A percentile compares a stretch with the other conserved stretches of the same genome.
phyloP scores from a whole-genome alignment of 176 grass and related monocot species.

The Avena sativa region DNA sequence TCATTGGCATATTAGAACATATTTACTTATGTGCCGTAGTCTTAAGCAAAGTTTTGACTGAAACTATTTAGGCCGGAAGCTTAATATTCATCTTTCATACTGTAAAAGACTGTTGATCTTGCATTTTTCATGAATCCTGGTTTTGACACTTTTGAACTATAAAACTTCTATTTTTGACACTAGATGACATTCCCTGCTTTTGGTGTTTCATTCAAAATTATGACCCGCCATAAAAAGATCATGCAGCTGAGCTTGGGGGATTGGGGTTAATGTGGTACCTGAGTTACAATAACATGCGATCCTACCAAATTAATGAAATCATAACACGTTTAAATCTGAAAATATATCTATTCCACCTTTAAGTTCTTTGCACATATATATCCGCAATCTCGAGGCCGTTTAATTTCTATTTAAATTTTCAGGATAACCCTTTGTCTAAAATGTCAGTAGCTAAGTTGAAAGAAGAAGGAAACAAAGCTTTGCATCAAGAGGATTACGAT shows the following conservation, averaged over 20 bases:
- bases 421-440: slow-evolving; percentile 5
- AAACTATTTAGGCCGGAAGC: neutral
- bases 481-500: slow-evolving; percentile 3
- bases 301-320: neutral
- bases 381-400: neutral
- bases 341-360: neutral
- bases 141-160: neutral
- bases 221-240: neutral
- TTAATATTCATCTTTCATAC: neutral
- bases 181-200: neutral
- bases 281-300: neutral
- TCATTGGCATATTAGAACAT: neutral
- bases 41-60: neutral
- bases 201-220: slow-evolving; percentile 5
- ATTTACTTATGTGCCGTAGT: neutral
- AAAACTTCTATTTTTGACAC: neutral
- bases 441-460: slow-evolving; percentile 16
- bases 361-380: neutral
- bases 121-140: neutral
- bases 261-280: slow-evolving; percentile 1
- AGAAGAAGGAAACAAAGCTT: slow-evolving; percentile 9
- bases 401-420: slow-evolving; percentile 4
- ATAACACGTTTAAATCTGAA: neutral
- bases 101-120: neutral
- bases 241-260: neutral